Evolutionary conservation across 257 asterid species (phyloP).

Genomic region (Nicotiana tabacum): DNA sequence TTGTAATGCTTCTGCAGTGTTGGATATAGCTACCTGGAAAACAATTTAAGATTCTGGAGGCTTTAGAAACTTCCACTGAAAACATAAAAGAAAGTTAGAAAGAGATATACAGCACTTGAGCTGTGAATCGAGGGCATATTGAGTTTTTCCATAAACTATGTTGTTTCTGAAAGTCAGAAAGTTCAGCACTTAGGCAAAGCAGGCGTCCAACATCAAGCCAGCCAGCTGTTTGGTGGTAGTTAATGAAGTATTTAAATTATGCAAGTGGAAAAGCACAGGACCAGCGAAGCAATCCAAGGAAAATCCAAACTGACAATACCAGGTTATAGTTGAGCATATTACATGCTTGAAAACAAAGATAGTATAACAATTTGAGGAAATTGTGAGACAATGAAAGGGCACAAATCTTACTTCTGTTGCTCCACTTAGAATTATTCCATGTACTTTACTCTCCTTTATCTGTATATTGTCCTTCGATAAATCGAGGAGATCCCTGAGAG

Average conservation of each 20-base stretch:
- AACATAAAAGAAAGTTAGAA: neutral
- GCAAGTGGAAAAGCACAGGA: neutral
- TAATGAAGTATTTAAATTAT: too few relatives aligned
- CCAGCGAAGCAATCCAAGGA: neutral
- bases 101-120: neutral
- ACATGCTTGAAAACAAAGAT: neutral
- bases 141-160: neutral
- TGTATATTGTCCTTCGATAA: slow-evolving; percentile 68
- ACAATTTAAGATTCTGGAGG: slow-evolving; percentile 9
- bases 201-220: neutral
- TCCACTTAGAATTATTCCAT: slow-evolving; percentile 60
- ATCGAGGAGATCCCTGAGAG: slow-evolving; percentile 78
- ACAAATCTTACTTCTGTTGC: slow-evolving; percentile 51
- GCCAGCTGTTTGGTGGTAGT: neutral
- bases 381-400: neutral
- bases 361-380: neutral
- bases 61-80: neutral
- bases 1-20: slow-evolving; percentile 55
- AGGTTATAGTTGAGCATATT: neutral
- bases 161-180: neutral
- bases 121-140: neutral
- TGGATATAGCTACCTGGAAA: slow-evolving; percentile 50
- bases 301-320: neutral
- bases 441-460: slow-evolving; percentile 68
- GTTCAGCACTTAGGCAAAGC: neutral